Evolutionary conservation across 441 rosid genomes (phyloP), one percentile per base, ranked within the genome.

Genomic region (Populus hybrid): DNA sequence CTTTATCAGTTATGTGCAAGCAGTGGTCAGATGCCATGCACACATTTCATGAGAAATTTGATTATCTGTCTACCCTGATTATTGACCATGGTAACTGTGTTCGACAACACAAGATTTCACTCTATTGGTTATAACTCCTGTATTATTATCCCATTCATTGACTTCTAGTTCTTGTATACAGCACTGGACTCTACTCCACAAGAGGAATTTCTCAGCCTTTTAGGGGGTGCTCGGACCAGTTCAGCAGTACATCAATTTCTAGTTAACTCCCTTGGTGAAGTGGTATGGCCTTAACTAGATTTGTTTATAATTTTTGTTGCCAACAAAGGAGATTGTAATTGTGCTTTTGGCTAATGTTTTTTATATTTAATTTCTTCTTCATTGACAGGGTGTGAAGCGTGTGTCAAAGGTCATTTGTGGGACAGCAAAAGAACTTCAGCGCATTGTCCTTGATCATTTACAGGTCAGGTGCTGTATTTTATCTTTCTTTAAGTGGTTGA

Each of bases 21-120:
- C 98, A 87, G 84, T 95, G 98, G 99, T 83, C 92, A 32, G 98
- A 95, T 89, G 97, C 92, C 66, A 94, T 90, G 90, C 88, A 85
- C 82, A 80, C 81, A 65, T 95, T 94, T 81, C 92, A 68, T 23
- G 94, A 91, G 82, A 95, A 95, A 88, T 95, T 94, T 81, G 88
- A 86, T 87, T 86, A 92, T 75, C 85, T 95, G 23, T 86, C 91
- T 70, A 88, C 89, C 59, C 84, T 95, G 81, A 92, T 95, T 83
- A 77, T 74, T 70, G 91, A 91, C 78, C 86, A 92, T 84, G 98
- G 99, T 92, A 89, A 80, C 67, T 84, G 66, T 72, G 71, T 67
- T 73, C 67, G 53, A 50, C 42, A 78, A 69, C 61, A 78, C 75
- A 73, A 74, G 30, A 23, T 74, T 8, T 42, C 6, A 69, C 50